phyloP scores from a whole-genome alignment of 1,284 basidiomycete species.

The Puccinia horiana region DNA sequence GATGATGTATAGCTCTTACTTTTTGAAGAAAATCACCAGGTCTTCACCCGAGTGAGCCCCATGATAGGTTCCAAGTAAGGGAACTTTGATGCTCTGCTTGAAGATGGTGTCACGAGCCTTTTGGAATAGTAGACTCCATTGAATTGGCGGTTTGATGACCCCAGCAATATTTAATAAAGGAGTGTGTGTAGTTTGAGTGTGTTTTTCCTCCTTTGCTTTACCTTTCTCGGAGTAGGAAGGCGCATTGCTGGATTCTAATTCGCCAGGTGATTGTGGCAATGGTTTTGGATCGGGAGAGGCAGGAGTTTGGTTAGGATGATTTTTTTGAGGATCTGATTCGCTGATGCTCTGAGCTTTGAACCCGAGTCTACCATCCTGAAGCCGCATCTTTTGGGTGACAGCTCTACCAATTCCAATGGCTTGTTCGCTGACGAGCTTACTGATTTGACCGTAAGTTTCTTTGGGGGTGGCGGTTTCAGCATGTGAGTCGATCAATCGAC shows the following conservation, averaged over 20 bases:
- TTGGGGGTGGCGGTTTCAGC: background rate
- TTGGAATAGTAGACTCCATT: conserved; percentile 42
- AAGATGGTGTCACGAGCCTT: conserved; percentile 41
- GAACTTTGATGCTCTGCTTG: conserved; percentile 51
- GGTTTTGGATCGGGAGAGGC: background rate
- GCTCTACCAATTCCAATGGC: conserved; percentile 38
- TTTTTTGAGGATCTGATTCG: background rate
- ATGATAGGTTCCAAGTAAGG: conserved; percentile 52
- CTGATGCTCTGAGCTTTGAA: conserved; percentile 26
- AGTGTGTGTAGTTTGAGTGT: background rate
- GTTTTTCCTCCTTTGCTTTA: conserved; percentile 13
- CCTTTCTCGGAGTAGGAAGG: conserved; percentile 11
- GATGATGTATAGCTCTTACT: too few species aligned
- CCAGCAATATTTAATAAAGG: conserved; percentile 38
- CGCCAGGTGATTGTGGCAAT: background rate
- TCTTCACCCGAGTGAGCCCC: conserved; percentile 53
- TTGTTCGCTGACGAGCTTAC: conserved; percentile 42
- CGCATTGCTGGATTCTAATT: background rate
- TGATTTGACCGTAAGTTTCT: conserved; percentile 35
- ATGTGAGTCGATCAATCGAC: background rate
- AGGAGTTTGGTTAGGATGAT: background rate
- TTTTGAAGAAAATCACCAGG: conserved; percentile 51
- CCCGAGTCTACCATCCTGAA: conserved; percentile 32
- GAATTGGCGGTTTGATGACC: conserved; percentile 33
- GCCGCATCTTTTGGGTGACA: conserved; percentile 45